Evolutionary conservation across 352 stramenopile genomes (phyloP).

Genomic region (Phytophthora nicotianae): DNA sequence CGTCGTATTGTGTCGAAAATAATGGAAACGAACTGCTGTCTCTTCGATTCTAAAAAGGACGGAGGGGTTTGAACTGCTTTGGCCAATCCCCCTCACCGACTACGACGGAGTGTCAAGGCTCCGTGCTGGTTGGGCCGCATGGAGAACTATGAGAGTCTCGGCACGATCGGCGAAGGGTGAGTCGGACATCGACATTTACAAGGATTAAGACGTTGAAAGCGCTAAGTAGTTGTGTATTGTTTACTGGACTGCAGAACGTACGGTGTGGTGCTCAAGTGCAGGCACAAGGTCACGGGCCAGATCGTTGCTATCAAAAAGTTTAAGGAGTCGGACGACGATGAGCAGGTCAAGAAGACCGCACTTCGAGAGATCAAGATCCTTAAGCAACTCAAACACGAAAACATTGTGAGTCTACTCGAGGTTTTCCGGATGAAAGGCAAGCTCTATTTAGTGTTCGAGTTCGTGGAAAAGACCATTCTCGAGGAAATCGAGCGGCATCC

Average conservation of each 20-base stretch:
- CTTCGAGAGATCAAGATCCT: constrained; percentile 86
- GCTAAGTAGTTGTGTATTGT: background rate
- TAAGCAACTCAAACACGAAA: constrained; percentile 87
- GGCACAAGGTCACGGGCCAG: constrained; percentile 79
- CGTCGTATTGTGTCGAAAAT: constrained; percentile 6
- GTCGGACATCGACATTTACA: background rate
- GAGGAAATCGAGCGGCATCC: constrained; percentile 90
- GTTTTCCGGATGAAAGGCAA: constrained; percentile 87
- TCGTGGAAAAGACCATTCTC: constrained; percentile 88
- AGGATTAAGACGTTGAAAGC: background rate
- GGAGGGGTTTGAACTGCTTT: constrained; percentile 4
- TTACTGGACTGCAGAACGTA: constrained; percentile 64
- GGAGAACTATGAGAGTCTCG: constrained; percentile 90
- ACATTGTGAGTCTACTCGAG: constrained; percentile 89
- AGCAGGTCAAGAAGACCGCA: constrained; percentile 90
- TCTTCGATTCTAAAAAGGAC: constrained; percentile 27
- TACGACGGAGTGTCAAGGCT: constrained; percentile 7
- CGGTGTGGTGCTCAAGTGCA: constrained; percentile 87
- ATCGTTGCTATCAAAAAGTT: constrained; percentile 94
- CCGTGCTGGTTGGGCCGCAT: constrained; percentile 37
- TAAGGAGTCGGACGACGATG: constrained; percentile 90
- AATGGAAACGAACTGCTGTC: constrained; percentile 38
- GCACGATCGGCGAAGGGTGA: constrained; percentile 88
- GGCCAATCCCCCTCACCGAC: background rate
- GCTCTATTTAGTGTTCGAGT: constrained; percentile 89